A percentile compares a stretch with the other conserved stretches of the same genome.
Conservation (phyloP, 257 asterid species). For the Solanum appendiculatum region DNA sequence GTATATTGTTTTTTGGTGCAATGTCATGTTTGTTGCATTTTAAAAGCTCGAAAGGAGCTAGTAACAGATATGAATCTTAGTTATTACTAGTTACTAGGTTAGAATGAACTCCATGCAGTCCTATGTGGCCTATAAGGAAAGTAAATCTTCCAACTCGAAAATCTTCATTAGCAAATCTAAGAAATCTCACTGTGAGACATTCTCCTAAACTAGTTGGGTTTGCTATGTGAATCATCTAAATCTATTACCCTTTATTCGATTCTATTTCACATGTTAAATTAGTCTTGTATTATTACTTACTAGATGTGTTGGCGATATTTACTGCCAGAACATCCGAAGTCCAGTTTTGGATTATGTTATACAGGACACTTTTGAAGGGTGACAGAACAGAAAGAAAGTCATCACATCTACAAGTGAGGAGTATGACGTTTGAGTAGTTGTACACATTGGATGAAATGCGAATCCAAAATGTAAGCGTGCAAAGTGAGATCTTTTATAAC, state of each 20-base stretch:
- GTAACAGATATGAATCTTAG: neutral
- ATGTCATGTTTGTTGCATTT: neutral
- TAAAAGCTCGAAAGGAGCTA: neutral
- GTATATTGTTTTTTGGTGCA: neutral
- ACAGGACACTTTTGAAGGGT: neutral
- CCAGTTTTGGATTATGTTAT: neutral
- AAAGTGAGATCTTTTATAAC: too few species aligned
- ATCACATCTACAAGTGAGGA: neutral
- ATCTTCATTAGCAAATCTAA: neutral
- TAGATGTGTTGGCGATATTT: neutral
- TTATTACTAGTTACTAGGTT: neutral
- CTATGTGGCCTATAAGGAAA: neutral
- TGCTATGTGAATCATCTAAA: neutral
- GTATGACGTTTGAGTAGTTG: neutral
- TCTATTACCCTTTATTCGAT: neutral
- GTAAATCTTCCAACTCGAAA: neutral
- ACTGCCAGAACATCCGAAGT: neutral
- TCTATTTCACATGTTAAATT: neutral
- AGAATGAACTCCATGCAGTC: neutral
- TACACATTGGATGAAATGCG: neutral
- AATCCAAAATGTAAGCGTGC: neutral
- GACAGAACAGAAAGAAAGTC: neutral
- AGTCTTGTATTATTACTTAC: neutral
- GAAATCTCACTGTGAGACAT: neutral
- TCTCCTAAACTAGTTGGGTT: neutral